Conservation (phyloP, 2,329 filamentous ascomycete species). For the Pyrenophora teres region DNA sequence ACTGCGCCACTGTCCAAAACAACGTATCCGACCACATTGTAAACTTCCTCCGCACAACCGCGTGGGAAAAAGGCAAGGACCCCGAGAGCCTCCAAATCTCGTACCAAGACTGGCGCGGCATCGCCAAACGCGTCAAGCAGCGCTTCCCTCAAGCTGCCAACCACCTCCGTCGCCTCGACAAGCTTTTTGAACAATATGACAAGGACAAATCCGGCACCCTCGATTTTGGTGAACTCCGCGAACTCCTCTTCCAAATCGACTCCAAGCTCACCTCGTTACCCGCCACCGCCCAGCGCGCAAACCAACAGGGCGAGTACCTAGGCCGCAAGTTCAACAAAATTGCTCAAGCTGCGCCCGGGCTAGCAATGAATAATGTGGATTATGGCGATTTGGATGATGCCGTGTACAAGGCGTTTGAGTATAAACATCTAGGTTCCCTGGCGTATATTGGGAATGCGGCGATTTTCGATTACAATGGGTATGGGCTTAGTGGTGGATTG, state of each 20-base stretch:
- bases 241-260: constrained; percentile 90
- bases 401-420: constrained; percentile 93
- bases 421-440: constrained; percentile 85
- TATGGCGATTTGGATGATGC: constrained; percentile 92
- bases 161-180: constrained; percentile 87
- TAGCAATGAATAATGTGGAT: constrained; percentile 77
- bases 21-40: constrained; percentile 92
- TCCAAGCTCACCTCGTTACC: constrained; percentile 91
- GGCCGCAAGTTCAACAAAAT: constrained; percentile 94
- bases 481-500: constrained; percentile 79
- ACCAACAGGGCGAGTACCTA: constrained; percentile 93
- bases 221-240: constrained; percentile 88
- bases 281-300: constrained; percentile 92
- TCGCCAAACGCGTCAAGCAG: constrained; percentile 81
- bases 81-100: constrained; percentile 85
- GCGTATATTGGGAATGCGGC: constrained; percentile 97
- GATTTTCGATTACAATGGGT: constrained; percentile 85
- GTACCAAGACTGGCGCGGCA: constrained; percentile 84
- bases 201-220: constrained; percentile 90
- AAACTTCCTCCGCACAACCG: constrained; percentile 83
- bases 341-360: constrained; percentile 73
- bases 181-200: constrained; percentile 89
- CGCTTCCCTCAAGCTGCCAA: constrained; percentile 89
- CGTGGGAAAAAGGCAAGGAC: constrained; percentile 90
- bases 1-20: constrained; percentile 96